phyloP scores from a whole-genome alignment of 2,329 filamentous ascomycete genomes.

The Ophiostoma sp. region DNA sequence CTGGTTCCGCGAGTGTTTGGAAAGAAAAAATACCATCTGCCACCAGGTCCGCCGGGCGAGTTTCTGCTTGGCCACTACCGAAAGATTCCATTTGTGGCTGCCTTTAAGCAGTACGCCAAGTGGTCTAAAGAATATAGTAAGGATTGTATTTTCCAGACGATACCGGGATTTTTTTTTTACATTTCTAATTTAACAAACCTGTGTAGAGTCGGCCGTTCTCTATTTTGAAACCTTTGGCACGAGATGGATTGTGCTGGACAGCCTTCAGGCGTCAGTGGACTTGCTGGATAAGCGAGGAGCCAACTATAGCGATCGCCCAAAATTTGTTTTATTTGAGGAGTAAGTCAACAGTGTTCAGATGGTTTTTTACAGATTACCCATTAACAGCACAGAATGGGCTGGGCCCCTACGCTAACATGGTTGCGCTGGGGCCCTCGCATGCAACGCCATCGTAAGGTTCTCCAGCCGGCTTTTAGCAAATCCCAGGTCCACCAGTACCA shows the following conservation, averaged over 20 bases:
- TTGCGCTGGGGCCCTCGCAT: conserved; percentile 38
- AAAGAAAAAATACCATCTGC: conserved; percentile 20
- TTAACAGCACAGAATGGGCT: conserved; percentile 1
- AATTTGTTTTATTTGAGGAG: conserved; percentile 32
- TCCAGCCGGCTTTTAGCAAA: conserved; percentile 34
- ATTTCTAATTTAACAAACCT: background rate
- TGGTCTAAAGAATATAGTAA: conserved; percentile 23
- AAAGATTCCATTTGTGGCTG: conserved; percentile 22
- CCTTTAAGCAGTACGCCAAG: conserved; percentile 25
- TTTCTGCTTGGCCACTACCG: conserved; percentile 24
- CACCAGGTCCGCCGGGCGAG: conserved; percentile 21
- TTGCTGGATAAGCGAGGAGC: conserved; percentile 42
- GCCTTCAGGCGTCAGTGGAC: conserved; percentile 39
- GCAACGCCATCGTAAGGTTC: conserved; percentile 38
- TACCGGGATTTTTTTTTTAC: background rate
- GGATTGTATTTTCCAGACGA: background rate
- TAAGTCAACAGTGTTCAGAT: background rate
- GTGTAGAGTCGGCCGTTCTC: conserved; percentile 30
- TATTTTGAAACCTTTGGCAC: conserved; percentile 34
- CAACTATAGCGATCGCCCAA: conserved; percentile 43
- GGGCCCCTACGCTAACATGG: conserved; percentile 38
- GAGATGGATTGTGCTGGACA: conserved; percentile 42
- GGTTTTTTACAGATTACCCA: background rate
- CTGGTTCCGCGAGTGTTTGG: conserved; percentile 13
- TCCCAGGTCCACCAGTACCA: conserved; percentile 34